Evolutionary conservation across 148 eudicot genomes (phyloP).

Genomic region (Spergularia marina): DNA sequence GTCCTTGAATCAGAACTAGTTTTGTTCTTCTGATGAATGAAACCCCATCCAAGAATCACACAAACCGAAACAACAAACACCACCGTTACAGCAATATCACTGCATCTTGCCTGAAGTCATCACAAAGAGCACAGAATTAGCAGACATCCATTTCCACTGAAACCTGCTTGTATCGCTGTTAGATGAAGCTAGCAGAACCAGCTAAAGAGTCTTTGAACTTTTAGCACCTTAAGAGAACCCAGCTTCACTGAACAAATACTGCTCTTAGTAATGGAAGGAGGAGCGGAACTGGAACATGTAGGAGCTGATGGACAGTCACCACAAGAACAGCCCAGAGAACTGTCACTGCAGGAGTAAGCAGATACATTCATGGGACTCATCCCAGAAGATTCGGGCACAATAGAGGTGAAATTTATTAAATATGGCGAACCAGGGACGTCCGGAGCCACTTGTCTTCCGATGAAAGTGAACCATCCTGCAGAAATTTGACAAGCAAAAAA

Average conservation of each 20-base stretch:
- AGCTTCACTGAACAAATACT: slow-evolving; percentile 72
- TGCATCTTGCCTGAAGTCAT: slow-evolving; percentile 80
- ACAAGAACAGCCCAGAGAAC: slow-evolving; percentile 95
- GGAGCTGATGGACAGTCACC: slow-evolving; percentile 90
- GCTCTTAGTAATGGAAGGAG: slow-evolving; percentile 45
- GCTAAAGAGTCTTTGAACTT: not conserved
- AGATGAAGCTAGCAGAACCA: not conserved
- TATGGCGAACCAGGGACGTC: slow-evolving; percentile 90
- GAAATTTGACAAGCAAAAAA: not conserved
- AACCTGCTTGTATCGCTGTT: not conserved
- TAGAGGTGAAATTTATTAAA: slow-evolving; percentile 70
- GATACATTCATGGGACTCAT: slow-evolving; percentile 94
- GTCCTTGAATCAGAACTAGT: slow-evolving; percentile 52
- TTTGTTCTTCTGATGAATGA: slow-evolving; percentile 54
- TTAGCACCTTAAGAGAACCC: slow-evolving; percentile 80
- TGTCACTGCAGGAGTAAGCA: slow-evolving; percentile 85
- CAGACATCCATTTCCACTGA: not conserved
- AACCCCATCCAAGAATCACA: slow-evolving; percentile 90
- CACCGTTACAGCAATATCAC: slow-evolving; percentile 69
- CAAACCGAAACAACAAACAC: slow-evolving; percentile 65
- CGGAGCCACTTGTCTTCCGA: slow-evolving; percentile 66
- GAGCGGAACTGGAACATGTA: slow-evolving; percentile 71
- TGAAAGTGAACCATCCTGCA: slow-evolving; percentile 85
- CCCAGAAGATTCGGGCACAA: slow-evolving; percentile 63
- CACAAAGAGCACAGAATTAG: slow-evolving; percentile 17